Evolutionary conservation across 2,329 filamentous ascomycete species (phyloP).

Genomic region (Trichoderma pleuroti): DNA sequence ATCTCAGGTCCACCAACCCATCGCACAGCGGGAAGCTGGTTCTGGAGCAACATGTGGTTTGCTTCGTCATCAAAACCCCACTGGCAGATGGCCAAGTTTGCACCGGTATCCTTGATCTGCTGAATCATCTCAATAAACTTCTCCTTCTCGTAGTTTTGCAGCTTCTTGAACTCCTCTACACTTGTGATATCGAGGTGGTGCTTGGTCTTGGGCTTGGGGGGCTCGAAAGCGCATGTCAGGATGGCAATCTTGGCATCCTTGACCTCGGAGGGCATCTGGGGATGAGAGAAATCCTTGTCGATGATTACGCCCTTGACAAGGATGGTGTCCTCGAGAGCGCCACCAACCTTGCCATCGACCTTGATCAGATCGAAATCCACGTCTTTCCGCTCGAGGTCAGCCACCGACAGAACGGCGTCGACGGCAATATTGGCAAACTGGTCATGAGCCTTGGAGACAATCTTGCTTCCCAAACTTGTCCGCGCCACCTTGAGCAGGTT

Average conservation of each 20-base stretch:
- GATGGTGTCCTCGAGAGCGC: slow-evolving; percentile 85
- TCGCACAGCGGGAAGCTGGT: slow-evolving; percentile 89
- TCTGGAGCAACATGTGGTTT: slow-evolving; percentile 94
- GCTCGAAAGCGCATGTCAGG: slow-evolving; percentile 95
- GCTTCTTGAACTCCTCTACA: slow-evolving; percentile 96
- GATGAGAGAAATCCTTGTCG: slow-evolving; percentile 99
- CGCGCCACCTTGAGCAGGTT: slow-evolving; percentile 94
- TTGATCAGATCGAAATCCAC: slow-evolving; percentile 99
- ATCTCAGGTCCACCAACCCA: slow-evolving; percentile 99
- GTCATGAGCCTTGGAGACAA: slow-evolving; percentile 97
- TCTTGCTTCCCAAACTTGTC: slow-evolving; percentile 96
- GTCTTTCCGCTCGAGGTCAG: slow-evolving; percentile 91
- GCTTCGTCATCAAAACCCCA: slow-evolving; percentile 99
- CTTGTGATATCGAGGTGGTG: slow-evolving; percentile 97
- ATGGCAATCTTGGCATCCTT: slow-evolving; percentile 96
- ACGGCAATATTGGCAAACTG: slow-evolving; percentile 97
- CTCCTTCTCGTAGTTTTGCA: slow-evolving; percentile 90
- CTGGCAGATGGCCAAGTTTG: slow-evolving; percentile 96
- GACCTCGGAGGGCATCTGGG: slow-evolving; percentile 97
- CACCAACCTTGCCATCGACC: slow-evolving; percentile 97
- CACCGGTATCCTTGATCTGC: slow-evolving; percentile 95
- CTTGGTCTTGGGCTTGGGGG: slow-evolving; percentile 99
- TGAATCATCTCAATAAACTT: slow-evolving; percentile 99
- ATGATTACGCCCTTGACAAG: slow-evolving; percentile 97
- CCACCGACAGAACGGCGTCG: slow-evolving; percentile 93